Conservation (phyloP, 305 asterid genomes). For the Fraxinus dipetala region DNA sequence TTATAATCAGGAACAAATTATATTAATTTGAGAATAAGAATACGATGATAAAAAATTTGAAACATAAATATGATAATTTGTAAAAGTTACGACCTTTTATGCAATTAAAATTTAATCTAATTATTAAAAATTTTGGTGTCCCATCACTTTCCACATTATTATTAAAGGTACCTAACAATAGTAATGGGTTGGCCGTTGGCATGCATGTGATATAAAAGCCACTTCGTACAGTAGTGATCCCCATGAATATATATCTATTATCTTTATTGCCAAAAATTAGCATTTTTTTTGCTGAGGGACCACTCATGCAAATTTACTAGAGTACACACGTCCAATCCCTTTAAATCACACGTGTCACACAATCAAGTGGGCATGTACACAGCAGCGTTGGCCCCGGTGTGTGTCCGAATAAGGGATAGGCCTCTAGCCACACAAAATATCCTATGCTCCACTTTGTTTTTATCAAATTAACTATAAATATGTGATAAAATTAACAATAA, state of each 20-base stretch:
- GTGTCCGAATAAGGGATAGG: not conserved
- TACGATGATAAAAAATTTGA: not conserved
- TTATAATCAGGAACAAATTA: not conserved
- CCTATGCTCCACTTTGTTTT: not conserved
- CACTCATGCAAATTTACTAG: conserved; percentile 22
- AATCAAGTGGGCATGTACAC: not conserved
- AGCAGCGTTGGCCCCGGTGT: conserved; percentile 21
- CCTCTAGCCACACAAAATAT: not conserved
- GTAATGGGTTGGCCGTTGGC: conserved; percentile 32
- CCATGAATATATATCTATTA: conserved; percentile 33
- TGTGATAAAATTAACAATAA: not conserved
- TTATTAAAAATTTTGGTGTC: not conserved
- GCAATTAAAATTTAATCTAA: no score
- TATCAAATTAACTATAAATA: not conserved
- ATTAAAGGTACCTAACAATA: conserved; percentile 33
- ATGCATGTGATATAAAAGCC: conserved; percentile 44
- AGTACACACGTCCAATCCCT: not conserved
- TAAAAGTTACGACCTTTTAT: not conserved
- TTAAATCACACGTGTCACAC: conserved; percentile 14
- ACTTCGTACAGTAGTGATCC: conserved; percentile 25
- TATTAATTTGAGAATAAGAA: not conserved
- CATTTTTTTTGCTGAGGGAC: conserved; percentile 24
- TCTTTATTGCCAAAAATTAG: conserved; percentile 19
- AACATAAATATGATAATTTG: not conserved
- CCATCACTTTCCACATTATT: conserved; percentile 28